Percentiles rank a stretch among this genome's conserved stretches.
Conservation (phyloP, 2,329 filamentous ascomycete species). For the Fusarium continuum region DNA sequence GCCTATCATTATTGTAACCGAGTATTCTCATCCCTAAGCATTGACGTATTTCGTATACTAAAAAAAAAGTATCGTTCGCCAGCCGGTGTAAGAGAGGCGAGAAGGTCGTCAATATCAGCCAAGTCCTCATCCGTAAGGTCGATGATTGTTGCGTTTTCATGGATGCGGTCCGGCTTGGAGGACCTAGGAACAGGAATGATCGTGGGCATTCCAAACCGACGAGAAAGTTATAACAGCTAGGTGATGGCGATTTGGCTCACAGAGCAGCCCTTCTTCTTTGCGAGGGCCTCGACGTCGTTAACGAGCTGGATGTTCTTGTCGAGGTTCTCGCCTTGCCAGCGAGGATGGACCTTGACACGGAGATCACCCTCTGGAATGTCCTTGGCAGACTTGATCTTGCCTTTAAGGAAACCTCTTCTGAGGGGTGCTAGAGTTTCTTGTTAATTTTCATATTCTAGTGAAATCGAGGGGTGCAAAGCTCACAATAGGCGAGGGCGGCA, state of each 20-base stretch:
- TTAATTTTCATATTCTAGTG: constrained; percentile 18
- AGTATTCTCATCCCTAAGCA: constrained; percentile 2
- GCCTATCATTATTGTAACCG: neutral
- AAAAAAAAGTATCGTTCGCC: constrained; percentile 61
- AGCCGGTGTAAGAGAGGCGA: constrained; percentile 57
- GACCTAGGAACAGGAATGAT: constrained; percentile 76
- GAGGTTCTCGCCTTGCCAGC: constrained; percentile 71
- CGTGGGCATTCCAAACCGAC: constrained; percentile 60
- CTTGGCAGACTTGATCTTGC: constrained; percentile 59
- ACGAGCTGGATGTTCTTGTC: constrained; percentile 70
- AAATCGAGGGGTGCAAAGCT: neutral
- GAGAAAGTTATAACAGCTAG: constrained; percentile 65
- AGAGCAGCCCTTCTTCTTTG: constrained; percentile 67
- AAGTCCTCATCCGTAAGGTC: constrained; percentile 61
- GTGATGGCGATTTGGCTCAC: constrained; percentile 71
- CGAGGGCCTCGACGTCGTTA: constrained; percentile 63
- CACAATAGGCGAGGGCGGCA: constrained; percentile 71
- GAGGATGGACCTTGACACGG: constrained; percentile 55
- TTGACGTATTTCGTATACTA: constrained; percentile 29
- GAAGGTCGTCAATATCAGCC: constrained; percentile 58
- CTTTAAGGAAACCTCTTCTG: constrained; percentile 60
- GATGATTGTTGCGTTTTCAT: constrained; percentile 67
- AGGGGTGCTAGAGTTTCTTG: constrained; percentile 52
- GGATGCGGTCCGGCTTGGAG: constrained; percentile 62
- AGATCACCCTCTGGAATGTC: constrained; percentile 66